Percentiles rank a stretch among this genome's conserved stretches.
Conservation (phyloP, 768 basidiomycete species). For the Chlorophyllum brunneum region DNA sequence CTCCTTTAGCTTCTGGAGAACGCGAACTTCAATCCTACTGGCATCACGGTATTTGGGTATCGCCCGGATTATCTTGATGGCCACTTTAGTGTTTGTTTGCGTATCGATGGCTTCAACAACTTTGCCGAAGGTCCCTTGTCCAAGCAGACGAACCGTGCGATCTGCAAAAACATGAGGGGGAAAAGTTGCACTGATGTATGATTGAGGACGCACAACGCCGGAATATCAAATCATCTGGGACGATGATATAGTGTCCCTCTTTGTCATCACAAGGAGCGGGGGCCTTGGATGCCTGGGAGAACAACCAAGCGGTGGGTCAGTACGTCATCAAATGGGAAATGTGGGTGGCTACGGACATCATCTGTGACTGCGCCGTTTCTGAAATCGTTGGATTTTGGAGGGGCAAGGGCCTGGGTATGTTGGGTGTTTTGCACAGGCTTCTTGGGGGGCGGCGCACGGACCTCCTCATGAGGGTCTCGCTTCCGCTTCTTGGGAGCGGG, state of each 20-base stretch:
- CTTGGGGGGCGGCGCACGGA: conserved; percentile 64
- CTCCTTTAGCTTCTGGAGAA: conserved; percentile 86
- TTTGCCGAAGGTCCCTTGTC: conserved; percentile 98
- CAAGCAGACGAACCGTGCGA: conserved; percentile 85
- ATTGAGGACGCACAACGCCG: conserved; percentile 62
- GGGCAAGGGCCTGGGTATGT: conserved; percentile 43
- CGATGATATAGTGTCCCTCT: conserved; percentile 98
- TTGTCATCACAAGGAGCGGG: conserved; percentile 88
- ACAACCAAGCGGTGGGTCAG: conserved; percentile 23
- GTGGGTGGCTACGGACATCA: conserved; percentile 49
- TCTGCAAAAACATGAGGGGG: conserved; percentile 44
- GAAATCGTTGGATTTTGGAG: conserved; percentile 64
- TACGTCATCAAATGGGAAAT: conserved; percentile 14
- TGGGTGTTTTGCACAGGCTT: conserved; percentile 51
- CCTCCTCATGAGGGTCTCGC: conserved; percentile 71
- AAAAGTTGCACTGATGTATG: conserved; percentile 9
- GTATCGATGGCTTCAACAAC: conserved; percentile 92
- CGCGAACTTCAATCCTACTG: conserved; percentile 95
- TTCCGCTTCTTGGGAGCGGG: conserved; percentile 84
- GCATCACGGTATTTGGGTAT: conserved; percentile 99
- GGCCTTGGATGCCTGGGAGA: conserved; percentile 57
- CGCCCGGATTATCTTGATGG: conserved; percentile 98
- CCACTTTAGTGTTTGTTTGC: conserved; percentile 71
- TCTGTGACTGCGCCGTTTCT: conserved; percentile 61
- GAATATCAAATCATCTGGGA: conserved; percentile 84